A percentile compares a stretch with the other conserved stretches of the same genome.
Evolutionary conservation across 345 rosid genomes (phyloP).

Genomic region (Luvunga scandens): DNA sequence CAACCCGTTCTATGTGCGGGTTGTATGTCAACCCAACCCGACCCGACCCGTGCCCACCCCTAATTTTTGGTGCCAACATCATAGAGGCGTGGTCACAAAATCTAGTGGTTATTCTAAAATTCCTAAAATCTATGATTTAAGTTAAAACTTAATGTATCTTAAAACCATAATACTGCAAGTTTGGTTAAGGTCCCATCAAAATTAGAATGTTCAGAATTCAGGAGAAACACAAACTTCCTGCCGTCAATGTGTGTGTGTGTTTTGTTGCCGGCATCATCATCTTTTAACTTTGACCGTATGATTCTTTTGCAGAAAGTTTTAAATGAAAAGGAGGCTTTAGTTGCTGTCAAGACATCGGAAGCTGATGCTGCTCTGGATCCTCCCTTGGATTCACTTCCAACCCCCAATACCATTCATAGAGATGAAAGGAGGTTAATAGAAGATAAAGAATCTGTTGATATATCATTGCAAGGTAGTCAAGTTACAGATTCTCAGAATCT

Average conservation of each 20-base stretch:
- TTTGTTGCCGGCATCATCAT: neutral
- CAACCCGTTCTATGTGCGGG: too few relatives aligned
- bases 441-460: conserved; percentile 41
- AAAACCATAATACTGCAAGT: neutral
- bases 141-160: neutral
- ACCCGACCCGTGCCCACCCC: too few relatives aligned
- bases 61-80: too few relatives aligned
- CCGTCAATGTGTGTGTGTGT: too few relatives aligned
- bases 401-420: conserved; percentile 22
- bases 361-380: conserved; percentile 41
- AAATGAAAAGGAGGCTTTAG: conserved; percentile 48
- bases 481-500: conserved; percentile 33
- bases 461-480: conserved; percentile 34
- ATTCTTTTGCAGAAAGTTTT: conserved; percentile 39
- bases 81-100: neutral
- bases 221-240: neutral
- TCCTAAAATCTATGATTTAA: neutral
- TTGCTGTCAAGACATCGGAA: conserved; percentile 55
- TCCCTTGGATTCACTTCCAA: conserved; percentile 38
- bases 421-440: conserved; percentile 41
- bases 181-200: neutral
- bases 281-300: neutral
- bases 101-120: neutral
- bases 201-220: neutral
- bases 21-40: too few relatives aligned